phyloP scores from a whole-genome alignment of 2,329 filamentous ascomycete genomes.

The Pestalotiopsis fici region DNA sequence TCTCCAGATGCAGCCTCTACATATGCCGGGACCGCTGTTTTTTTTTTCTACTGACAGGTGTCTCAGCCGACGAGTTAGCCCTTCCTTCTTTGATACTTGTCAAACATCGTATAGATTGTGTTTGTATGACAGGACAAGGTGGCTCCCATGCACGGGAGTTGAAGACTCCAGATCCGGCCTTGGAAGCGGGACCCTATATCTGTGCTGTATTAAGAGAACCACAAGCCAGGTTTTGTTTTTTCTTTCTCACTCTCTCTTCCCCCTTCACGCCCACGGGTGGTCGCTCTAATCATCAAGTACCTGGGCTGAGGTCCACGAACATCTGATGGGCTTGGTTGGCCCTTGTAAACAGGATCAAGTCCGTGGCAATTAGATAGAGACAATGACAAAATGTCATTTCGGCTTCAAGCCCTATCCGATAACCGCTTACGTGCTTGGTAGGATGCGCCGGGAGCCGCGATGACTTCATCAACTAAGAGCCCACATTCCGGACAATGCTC shows the following conservation, averaged over 20 bases:
- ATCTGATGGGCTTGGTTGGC: background rate
- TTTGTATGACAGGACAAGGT: background rate
- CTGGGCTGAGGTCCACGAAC: no score
- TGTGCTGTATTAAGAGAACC: background rate
- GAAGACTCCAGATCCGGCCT: background rate
- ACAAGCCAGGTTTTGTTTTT: background rate
- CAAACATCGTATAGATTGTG: conserved; percentile 6
- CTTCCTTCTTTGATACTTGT: conserved; percentile 8
- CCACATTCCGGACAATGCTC: background rate
- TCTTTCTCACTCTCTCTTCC: background rate
- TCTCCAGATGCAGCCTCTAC: background rate
- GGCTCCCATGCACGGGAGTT: conserved; percentile 7
- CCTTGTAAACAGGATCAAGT: background rate
- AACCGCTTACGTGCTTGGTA: background rate
- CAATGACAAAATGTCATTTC: conserved; percentile 1
- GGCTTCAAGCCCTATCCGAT: conserved; percentile 1
- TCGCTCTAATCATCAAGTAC: background rate
- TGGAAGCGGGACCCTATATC: background rate
- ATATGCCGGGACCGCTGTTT: background rate
- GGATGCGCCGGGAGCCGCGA: background rate
- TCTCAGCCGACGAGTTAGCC: background rate
- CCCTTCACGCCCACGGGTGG: background rate
- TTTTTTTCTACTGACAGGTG: background rate
- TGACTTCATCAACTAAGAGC: background rate
- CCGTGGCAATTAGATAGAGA: background rate